Base-by-base conservation (phyloP, 345 rosid species). In the Lumnitzera racemosa region DNA sequence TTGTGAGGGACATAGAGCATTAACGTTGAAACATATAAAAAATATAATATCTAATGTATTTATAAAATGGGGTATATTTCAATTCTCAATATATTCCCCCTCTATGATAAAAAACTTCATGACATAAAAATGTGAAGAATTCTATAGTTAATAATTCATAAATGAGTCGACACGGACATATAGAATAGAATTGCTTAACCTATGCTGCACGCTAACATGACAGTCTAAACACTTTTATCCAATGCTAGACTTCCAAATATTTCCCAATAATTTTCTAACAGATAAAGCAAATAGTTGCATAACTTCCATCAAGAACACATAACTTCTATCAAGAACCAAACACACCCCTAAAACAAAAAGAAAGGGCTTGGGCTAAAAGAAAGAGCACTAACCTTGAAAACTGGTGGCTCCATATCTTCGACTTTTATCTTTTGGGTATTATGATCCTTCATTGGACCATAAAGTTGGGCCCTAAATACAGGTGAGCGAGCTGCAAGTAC, bases 401-500 rank as follows among this genome's bases (percentile, higher is more conserved):
- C 84, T 6, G 74, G 72, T 52, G 80, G 67, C 61, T 79, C 74
- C 63, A 82, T 70, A 60, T 82, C 87, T 68, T 77, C 87, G 52
- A 82, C 71, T 70, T 66, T 79, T 58, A 82, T 79, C 20, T 15
- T 49, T 62, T 59, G 64, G 12, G 87, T 82, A 51, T 79, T 82
- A 10, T 58, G 78, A 74, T 82, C 87, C 67, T 73, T 82, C 84
- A 82, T 77, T 1, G 87, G 87, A 63, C 87, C 87, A 70, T 59
- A 77, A 60, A 82, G 78, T 57, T 82, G 84, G 51, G 87, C 87
- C 69, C 68, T 77, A 64, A 81, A 79, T 49, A 81, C 83, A 51
- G 81, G 87, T 27, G 87, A 81, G 11, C 81, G 80, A 51, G 81
- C 78, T 57, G 81, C 87, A 68, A 81, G 81, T 13, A 81, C 73